These are phyloP conservation scores for Penicillium sp. DNA, from an alignment of 2,329 filamentous ascomycete species.

Conservation along the genomic window DNA sequence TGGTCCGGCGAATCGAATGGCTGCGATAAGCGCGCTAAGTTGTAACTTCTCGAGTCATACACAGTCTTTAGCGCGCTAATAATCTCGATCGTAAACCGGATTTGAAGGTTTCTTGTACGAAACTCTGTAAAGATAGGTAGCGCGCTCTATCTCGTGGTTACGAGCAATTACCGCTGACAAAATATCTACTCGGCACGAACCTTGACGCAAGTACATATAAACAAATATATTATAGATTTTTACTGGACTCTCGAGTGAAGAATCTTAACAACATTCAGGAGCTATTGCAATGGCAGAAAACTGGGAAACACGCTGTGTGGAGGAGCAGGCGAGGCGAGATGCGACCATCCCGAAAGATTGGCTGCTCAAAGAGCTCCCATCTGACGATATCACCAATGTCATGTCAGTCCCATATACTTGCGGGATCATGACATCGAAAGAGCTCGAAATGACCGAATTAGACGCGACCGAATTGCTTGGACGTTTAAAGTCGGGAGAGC, in stretches of 20 bases:
- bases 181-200: background rate
- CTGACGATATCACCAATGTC: background rate
- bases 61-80: background rate
- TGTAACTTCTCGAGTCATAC: background rate
- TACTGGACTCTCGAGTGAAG: background rate
- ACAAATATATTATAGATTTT: background rate
- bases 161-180: background rate
- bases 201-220: background rate
- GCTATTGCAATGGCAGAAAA: background rate
- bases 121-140: background rate
- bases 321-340: background rate
- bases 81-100: background rate
- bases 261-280: background rate
- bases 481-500: background rate
- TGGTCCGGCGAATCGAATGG: background rate
- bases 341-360: slow-evolving; percentile 5
- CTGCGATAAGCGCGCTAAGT: background rate
- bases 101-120: no score
- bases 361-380: background rate
- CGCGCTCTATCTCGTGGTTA: background rate
- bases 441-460: background rate
- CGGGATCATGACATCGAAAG: background rate
- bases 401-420: background rate
- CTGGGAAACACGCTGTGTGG: background rate
- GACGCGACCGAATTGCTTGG: background rate